phyloP scores from a whole-genome alignment of 352 stramenopile genomes.

The Globisporangium nunn region DNA sequence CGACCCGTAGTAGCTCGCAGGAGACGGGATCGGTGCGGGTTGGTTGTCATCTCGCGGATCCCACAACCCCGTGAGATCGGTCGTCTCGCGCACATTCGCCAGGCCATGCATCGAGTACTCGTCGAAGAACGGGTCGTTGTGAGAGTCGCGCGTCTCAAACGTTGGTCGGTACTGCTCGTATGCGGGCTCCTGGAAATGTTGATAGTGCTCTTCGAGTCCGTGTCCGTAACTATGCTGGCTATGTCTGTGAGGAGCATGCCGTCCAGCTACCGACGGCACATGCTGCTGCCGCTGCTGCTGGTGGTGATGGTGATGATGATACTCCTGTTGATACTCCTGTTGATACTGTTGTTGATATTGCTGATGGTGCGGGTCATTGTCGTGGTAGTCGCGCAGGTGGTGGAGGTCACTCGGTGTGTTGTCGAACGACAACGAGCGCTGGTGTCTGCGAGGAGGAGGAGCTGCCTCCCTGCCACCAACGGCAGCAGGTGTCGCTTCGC shows the following conservation, averaged over 20 bases:
- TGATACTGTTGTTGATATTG: constrained; percentile 9
- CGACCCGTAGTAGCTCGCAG: constrained; percentile 9
- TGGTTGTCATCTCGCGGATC: constrained; percentile 17
- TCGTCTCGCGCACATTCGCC: constrained; percentile 34
- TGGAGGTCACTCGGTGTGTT: constrained; percentile 6
- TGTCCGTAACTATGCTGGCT: background rate
- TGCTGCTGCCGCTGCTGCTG: constrained; percentile 1
- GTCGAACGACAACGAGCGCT: background rate
- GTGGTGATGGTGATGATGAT: constrained; percentile 4
- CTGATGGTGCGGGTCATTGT: background rate
- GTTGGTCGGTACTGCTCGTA: constrained; percentile 5
- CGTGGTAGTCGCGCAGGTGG: constrained; percentile 5
- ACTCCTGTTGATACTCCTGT: constrained; percentile 10
- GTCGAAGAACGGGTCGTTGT: constrained; percentile 31
- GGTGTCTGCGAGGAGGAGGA: constrained; percentile 13
- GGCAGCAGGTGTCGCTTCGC: constrained; percentile 1
- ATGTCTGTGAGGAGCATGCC: constrained; percentile 7
- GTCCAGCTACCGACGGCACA: background rate
- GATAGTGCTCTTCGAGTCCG: background rate
- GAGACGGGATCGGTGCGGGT: constrained; percentile 4
- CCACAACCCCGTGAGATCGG: constrained; percentile 40
- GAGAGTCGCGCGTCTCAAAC: constrained; percentile 2
- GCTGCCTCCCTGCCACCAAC: constrained; percentile 8
- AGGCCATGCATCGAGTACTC: constrained; percentile 33
- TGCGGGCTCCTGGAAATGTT: constrained; percentile 1